Percentiles rank a stretch among this genome's conserved stretches.
phyloP scores from a whole-genome alignment of 1,284 basidiomycete species.

The Blastosporella zonata region DNA sequence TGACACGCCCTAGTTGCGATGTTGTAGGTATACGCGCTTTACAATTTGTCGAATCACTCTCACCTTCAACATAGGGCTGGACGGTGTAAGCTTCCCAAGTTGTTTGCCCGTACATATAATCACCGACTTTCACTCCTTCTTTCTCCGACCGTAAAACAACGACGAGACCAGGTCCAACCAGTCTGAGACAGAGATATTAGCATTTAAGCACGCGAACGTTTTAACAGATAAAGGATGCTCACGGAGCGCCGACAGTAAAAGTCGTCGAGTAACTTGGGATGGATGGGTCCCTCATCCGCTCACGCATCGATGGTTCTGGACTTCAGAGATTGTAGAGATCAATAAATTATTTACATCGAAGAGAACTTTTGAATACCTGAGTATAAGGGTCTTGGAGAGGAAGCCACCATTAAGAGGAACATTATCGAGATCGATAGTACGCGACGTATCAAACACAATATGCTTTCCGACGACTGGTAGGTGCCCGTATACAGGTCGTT shows the following conservation, averaged over 20 bases:
- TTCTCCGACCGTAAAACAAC: constrained; percentile 19
- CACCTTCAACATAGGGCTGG: constrained; percentile 26
- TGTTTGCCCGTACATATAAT: constrained; percentile 23
- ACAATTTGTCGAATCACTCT: background rate
- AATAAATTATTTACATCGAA: background rate
- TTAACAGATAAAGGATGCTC: background rate
- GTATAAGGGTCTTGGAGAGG: constrained; percentile 41
- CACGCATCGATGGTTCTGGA: constrained; percentile 21
- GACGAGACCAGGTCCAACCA: constrained; percentile 23
- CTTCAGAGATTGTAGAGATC: background rate
- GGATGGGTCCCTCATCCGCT: constrained; percentile 21
- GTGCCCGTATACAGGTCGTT: constrained; percentile 9
- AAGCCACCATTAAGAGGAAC: constrained; percentile 44
- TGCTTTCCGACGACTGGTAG: constrained; percentile 27
- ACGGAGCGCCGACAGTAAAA: constrained; percentile 12
- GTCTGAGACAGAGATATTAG: constrained; percentile 7
- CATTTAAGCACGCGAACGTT: background rate
- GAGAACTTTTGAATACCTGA: constrained; percentile 27
- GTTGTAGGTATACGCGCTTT: background rate
- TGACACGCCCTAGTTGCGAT: constrained; percentile 18
- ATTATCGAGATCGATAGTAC: constrained; percentile 44
- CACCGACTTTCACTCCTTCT: constrained; percentile 14
- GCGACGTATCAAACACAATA: constrained; percentile 38
- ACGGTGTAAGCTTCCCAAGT: constrained; percentile 29
- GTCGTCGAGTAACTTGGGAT: constrained; percentile 20